Conservation (phyloP, 805 yeast genomes). For the Saturnispora silvae region DNA sequence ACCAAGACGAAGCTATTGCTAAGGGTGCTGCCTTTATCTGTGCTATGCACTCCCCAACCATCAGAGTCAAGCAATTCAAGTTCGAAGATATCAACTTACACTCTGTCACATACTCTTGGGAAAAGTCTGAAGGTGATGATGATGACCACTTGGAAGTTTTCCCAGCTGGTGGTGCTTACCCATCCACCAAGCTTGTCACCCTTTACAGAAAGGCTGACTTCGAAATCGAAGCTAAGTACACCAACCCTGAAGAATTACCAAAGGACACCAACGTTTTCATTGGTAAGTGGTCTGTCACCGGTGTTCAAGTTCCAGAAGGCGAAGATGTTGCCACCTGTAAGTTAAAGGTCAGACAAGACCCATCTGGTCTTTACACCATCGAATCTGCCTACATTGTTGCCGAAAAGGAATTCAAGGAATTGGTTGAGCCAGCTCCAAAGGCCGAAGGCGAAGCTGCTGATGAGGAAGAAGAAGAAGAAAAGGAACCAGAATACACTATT, state of each 20-base stretch:
- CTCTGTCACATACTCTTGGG: constrained; percentile 95
- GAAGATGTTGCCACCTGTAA: constrained; percentile 74
- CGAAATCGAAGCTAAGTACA: constrained; percentile 75
- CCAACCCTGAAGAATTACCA: constrained; percentile 65
- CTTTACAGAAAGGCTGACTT: constrained; percentile 87
- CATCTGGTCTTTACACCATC: constrained; percentile 87
- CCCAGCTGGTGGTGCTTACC: constrained; percentile 88
- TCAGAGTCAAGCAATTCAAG: constrained; percentile 97
- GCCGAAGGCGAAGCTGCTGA: constrained; percentile 10
- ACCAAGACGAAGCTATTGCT: constrained; percentile 98
- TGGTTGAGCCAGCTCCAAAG: constrained; percentile 53
- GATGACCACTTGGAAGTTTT: constrained; percentile 89
- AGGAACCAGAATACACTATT: constrained; percentile 75
- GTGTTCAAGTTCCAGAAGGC: constrained; percentile 73
- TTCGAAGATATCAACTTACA: constrained; percentile 89
- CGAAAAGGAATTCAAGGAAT: constrained; percentile 83
- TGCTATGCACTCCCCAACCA: constrained; percentile 97
- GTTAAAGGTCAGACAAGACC: constrained; percentile 92
- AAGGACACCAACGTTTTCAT: constrained; percentile 52
- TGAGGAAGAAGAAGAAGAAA: constrained; percentile 37
- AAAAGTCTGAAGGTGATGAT: constrained; percentile 83
- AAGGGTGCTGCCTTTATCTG: constrained; percentile 98
- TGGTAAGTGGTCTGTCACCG: constrained; percentile 79
- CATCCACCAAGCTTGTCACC: constrained; percentile 92
- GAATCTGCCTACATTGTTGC: constrained; percentile 93